Evolutionary conservation across 805 yeast genomes (phyloP), one percentile per base, ranked within the genome.

Genomic region (Spathaspora hagerdaliae): DNA sequence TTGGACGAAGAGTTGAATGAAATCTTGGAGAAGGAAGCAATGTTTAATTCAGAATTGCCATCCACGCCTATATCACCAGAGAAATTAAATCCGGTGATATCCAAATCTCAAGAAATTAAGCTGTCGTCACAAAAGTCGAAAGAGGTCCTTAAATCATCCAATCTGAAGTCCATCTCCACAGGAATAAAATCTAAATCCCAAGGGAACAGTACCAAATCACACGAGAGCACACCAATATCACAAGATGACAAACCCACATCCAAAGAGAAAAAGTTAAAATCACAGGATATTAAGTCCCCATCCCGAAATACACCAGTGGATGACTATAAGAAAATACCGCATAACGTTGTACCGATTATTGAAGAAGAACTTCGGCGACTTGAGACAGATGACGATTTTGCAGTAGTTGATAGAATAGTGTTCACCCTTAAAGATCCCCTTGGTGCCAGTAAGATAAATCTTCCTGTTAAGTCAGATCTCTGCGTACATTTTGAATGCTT

Each of bases 401-500:
- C 61, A 13, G 60, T 67, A 45, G 58, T 67, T 24, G 69, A 67
- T n/a, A 67, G 63, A 39, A 54, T 69, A 46, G 55, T 64, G 0
- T 71, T 70, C 47, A 57, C 74, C 6, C 50, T 72, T 31, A 55
- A 65, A 38, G 77, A 72, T 47, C 77, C 77, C 3, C 52, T 68
- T n/a, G 58, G 65, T 27, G 69, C 67, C 24, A 61, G 67, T 32
- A 68, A 60, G 44, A 71, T 72, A 34, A 49, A 54, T 36, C 54
- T 72, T 7, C 77, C 77, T 2, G 67, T 72, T 8, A 72, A 70
- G 52, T 62, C 75, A 6, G 48, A 52, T 7, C 45, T 48, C 0
- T 72, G 77, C 50, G 51, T 51, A 29, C 77, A 72, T 49, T 70
- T 71, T 49, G 75, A 69, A 55, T 71, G 76, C 52, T 72, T 72